Conservation (phyloP, 2,329 filamentous ascomycete genomes). For the Penicillium nordicum region DNA sequence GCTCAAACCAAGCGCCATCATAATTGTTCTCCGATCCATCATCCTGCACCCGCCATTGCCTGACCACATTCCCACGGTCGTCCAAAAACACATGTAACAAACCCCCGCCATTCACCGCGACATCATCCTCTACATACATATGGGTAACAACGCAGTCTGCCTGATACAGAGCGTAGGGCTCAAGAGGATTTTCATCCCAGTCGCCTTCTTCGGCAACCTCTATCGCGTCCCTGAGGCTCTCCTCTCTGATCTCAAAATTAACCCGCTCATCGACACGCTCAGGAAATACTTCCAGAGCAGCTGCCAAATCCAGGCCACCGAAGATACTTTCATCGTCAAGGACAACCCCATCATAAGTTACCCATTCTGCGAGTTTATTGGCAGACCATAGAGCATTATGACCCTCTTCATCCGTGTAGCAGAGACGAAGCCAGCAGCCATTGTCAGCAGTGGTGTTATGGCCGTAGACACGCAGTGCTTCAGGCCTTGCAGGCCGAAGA, state of each 20-base stretch:
- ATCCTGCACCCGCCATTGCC: slow-evolving; percentile 3
- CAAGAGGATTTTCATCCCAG: background rate
- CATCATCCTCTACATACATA: slow-evolving; percentile 10
- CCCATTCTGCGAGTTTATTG: background rate
- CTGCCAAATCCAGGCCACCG: slow-evolving; percentile 2
- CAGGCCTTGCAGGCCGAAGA: slow-evolving; percentile 6
- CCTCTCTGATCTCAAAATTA: background rate
- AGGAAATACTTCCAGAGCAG: slow-evolving; percentile 8
- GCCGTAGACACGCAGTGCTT: background rate
- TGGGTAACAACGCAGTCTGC: slow-evolving; percentile 5
- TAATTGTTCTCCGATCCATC: background rate
- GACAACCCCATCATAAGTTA: background rate
- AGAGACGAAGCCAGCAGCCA: slow-evolving; percentile 7
- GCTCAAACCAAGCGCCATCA: slow-evolving; percentile 1
- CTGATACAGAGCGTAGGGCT: background rate
- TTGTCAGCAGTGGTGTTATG: background rate
- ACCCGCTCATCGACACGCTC: slow-evolving; percentile 5
- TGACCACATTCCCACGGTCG: slow-evolving; percentile 9
- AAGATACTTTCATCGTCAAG: slow-evolving; percentile 7
- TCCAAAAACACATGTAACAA: slow-evolving; percentile 7
- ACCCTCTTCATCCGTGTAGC: slow-evolving; percentile 5
- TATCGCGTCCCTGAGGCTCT: background rate
- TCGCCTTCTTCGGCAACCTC: background rate
- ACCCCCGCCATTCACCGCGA: slow-evolving; percentile 1
- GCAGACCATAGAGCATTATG: slow-evolving; percentile 3